Conservation (phyloP, 139 green algal genomes). For the Chlamydomonas sp. region DNA sequence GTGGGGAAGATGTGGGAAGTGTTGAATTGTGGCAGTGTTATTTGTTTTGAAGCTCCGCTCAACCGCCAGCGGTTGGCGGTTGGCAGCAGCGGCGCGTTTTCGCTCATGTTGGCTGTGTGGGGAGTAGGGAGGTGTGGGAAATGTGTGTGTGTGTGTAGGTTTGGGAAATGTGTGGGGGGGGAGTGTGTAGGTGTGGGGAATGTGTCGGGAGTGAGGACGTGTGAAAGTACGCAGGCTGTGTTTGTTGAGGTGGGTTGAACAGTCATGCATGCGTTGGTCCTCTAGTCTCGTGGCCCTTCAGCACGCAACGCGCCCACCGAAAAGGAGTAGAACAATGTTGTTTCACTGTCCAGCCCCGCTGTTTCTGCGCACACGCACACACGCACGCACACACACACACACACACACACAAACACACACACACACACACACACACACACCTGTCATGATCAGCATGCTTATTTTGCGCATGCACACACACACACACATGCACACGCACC, state of each 20-base stretch:
- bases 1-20: no score
- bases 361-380: no score
- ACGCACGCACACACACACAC: slow-evolving; percentile 3
- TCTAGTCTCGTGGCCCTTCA: background rate
- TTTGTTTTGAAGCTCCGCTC: no score
- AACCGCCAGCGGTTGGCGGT: no score
- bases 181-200: background rate
- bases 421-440: slow-evolving; percentile 1
- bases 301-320: background rate
- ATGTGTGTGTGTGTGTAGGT: no score
- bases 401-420: no score
- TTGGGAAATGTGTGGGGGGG: background rate
- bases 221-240: background rate
- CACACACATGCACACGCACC: no score
- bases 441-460: background rate
- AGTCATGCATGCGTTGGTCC: background rate
- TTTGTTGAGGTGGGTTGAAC: background rate
- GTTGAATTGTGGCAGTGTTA: no score
- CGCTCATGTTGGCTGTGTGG: no score
- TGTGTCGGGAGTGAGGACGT: background rate
- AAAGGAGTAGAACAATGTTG: background rate
- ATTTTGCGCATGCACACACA: background rate
- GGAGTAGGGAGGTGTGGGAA: no score
- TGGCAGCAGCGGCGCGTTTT: no score
- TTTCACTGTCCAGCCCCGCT: background rate